Percentiles rank a stretch among this genome's conserved stretches.
Evolutionary conservation across 805 yeast species (phyloP).

Genomic region (Candida saitoana): DNA sequence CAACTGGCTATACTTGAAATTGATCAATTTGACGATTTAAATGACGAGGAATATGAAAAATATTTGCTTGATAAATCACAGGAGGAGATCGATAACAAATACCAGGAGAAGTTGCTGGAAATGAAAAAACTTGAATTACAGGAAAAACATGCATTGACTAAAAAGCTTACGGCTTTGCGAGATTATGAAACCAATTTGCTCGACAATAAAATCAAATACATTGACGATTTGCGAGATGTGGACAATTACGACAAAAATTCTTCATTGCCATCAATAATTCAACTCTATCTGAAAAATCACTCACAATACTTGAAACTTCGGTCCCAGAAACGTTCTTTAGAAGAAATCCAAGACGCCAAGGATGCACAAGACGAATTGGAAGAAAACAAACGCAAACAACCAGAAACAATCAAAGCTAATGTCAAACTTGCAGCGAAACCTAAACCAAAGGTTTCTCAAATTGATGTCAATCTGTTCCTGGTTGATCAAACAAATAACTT

Average conservation of each 20-base stretch:
- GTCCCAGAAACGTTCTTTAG: conserved; percentile 31
- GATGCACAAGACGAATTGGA: conserved; percentile 35
- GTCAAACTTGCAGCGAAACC: background rate
- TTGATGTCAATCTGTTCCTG: background rate
- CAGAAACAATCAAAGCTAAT: conserved; percentile 1
- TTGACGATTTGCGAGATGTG: conserved; percentile 24
- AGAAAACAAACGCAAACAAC: conserved; percentile 13
- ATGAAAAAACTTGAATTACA: conserved; percentile 13
- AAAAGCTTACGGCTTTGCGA: conserved; percentile 17
- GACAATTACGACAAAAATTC: background rate
- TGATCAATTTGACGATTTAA: conserved; percentile 24
- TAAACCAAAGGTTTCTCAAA: background rate
- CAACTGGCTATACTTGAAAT: conserved; percentile 15
- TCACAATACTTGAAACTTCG: conserved; percentile 42
- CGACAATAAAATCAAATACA: conserved; percentile 30
- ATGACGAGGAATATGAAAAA: conserved; percentile 27
- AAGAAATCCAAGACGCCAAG: conserved; percentile 38
- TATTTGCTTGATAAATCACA: conserved; percentile 16
- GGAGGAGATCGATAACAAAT: conserved; percentile 19
- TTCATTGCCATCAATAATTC: conserved; percentile 5
- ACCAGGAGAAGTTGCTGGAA: conserved; percentile 12
- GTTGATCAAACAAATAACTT: conserved; percentile 13
- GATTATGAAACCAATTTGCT: conserved; percentile 37
- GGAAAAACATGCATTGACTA: conserved; percentile 17
- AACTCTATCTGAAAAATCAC: conserved; percentile 39